Conservation (phyloP, 768 basidiomycete species). For the Suillus plorans region DNA sequence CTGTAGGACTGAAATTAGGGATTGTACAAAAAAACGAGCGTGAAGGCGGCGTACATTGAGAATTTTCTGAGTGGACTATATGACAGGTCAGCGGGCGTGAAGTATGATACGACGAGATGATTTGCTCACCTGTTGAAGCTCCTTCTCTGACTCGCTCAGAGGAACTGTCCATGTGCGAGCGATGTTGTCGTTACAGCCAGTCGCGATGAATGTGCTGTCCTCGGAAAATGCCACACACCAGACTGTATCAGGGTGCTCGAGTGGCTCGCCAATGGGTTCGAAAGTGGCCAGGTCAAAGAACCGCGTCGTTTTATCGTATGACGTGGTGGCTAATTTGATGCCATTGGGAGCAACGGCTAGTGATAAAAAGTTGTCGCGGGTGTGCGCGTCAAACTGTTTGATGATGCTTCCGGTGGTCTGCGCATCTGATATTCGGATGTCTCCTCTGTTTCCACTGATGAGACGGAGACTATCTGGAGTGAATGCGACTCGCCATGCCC, state of each 20-base stretch:
- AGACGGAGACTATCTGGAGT: background rate
- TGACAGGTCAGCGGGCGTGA: background rate
- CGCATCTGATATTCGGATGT: background rate
- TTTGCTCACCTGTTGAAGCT: background rate
- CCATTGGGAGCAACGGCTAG: background rate
- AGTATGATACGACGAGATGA: background rate
- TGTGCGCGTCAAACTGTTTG: background rate
- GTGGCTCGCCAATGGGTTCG: background rate
- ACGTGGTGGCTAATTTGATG: background rate
- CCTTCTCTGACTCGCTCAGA: background rate
- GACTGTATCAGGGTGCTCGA: background rate
- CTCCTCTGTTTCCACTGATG: rapidly evolving
- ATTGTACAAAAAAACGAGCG: background rate
- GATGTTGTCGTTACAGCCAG: rapidly evolving
- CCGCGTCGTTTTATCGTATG: background rate
- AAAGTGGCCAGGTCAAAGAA: background rate
- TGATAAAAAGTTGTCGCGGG: rapidly evolving
- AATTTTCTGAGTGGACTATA: background rate
- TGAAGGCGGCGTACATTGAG: background rate
- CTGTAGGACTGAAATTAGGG: background rate
- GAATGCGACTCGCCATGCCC: background rate
- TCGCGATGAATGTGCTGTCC: background rate
- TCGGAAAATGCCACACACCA: background rate
- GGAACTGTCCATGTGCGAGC: background rate
- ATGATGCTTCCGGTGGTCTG: background rate